phyloP scores from a whole-genome alignment of 345 rosid species.

The Hevea brasiliensis region DNA sequence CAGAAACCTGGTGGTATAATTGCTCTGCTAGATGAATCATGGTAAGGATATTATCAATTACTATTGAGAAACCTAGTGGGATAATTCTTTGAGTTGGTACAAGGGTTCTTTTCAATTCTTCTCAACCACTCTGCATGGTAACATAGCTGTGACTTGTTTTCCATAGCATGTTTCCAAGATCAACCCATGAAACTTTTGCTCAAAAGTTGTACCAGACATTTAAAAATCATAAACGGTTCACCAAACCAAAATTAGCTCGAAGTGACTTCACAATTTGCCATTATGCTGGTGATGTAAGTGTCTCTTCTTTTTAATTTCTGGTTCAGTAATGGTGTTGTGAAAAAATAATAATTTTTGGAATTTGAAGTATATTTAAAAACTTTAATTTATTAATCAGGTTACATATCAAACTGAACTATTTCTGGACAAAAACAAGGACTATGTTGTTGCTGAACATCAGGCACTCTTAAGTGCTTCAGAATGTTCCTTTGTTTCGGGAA shows the following conservation, averaged over 20 bases:
- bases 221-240: constrained; percentile 85
- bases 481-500: constrained; percentile 76
- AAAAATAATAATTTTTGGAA: background rate
- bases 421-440: constrained; percentile 98
- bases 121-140: constrained; percentile 16
- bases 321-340: constrained; percentile 5
- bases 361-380: constrained; percentile 6
- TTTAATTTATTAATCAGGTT: constrained; percentile 49
- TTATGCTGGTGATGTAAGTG: constrained; percentile 97
- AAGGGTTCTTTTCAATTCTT: background rate
- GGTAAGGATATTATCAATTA: constrained; percentile 54
- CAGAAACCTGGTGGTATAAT: constrained; percentile 99
- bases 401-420: constrained; percentile 93
- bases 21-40: constrained; percentile 98
- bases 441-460: constrained; percentile 98
- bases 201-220: constrained; percentile 96
- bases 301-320: constrained; percentile 1
- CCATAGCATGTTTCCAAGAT: constrained; percentile 96
- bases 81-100: too few species aligned
- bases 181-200: constrained; percentile 97
- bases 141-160: constrained; percentile 27
- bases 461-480: constrained; percentile 82
- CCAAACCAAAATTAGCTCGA: constrained; percentile 92
- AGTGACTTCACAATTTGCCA: constrained; percentile 97
- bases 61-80: background rate